phyloP scores from a whole-genome alignment of 768 basidiomycete genomes.

The Boletus sp. region DNA sequence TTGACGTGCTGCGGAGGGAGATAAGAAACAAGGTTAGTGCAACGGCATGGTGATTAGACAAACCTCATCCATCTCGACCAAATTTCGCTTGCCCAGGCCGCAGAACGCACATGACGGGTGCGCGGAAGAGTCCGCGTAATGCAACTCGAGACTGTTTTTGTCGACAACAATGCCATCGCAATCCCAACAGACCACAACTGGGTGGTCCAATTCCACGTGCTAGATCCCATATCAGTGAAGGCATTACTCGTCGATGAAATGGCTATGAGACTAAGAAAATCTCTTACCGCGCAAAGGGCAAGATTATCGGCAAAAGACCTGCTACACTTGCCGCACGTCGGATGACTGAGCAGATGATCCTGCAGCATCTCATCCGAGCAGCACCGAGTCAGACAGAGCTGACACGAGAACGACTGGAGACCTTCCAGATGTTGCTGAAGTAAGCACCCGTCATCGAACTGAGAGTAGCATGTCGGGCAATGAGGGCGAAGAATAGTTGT shows the following conservation, averaged over 20 bases:
- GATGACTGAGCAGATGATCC: slow-evolving; percentile 25
- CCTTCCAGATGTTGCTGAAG: slow-evolving; percentile 21
- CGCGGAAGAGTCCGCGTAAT: slow-evolving; percentile 22
- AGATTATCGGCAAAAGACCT: slow-evolving; percentile 18
- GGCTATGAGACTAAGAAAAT: background rate
- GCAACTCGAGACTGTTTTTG: slow-evolving; percentile 15
- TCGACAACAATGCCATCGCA: slow-evolving; percentile 28
- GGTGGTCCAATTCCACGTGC: slow-evolving; percentile 25
- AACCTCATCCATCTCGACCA: slow-evolving; percentile 22
- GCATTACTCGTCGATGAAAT: background rate
- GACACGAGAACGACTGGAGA: slow-evolving; percentile 16
- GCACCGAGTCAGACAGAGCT: slow-evolving; percentile 17
- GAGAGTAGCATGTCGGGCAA: slow-evolving; percentile 22
- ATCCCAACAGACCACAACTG: slow-evolving; percentile 30
- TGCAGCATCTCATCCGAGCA: slow-evolving; percentile 27
- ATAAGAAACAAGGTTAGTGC: slow-evolving; percentile 7
- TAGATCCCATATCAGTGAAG: slow-evolving; percentile 3
- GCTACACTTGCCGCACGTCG: slow-evolving; percentile 23
- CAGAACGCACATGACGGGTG: slow-evolving; percentile 25
- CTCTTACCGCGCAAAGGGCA: slow-evolving; percentile 22
- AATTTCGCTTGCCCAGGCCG: slow-evolving; percentile 13
- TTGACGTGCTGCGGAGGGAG: slow-evolving; percentile 19
- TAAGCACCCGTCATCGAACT: slow-evolving; percentile 17
- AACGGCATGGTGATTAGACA: background rate
- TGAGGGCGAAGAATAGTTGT: slow-evolving; percentile 12